Conservation (phyloP, 805 yeast species). For the Candida broadrunensis region DNA sequence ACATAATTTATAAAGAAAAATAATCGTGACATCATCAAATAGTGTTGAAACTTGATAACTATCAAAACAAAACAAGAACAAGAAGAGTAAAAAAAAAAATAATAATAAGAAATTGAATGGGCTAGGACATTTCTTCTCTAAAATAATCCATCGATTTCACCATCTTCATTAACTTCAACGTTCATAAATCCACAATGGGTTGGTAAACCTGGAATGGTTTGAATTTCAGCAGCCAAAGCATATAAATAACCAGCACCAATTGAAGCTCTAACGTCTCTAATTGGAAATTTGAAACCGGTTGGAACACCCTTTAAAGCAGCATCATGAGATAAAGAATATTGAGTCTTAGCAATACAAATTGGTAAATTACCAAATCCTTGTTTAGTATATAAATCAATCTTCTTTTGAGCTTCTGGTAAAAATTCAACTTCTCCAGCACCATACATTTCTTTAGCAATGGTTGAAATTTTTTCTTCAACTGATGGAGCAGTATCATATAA, state of each 20-base stretch:
- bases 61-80: not conserved
- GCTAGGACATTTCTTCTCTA: slow-evolving; percentile 15
- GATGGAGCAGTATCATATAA: slow-evolving; percentile 59
- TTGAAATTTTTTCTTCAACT: slow-evolving; percentile 63
- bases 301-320: slow-evolving; percentile 83
- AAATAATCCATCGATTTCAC: slow-evolving; percentile 80
- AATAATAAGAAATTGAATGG: too few relatives aligned
- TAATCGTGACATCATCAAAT: slow-evolving; percentile 14
- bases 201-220: slow-evolving; percentile 83
- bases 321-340: slow-evolving; percentile 80
- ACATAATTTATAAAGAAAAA: not conserved
- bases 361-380: slow-evolving; percentile 81
- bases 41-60: slow-evolving; percentile 14
- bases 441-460: slow-evolving; percentile 74
- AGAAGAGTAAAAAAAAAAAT: slow-evolving; percentile 5
- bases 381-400: slow-evolving; percentile 61
- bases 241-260: slow-evolving; percentile 84
- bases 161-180: slow-evolving; percentile 75
- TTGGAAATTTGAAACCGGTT: slow-evolving; percentile 73
- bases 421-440: slow-evolving; percentile 74
- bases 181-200: slow-evolving; percentile 86
- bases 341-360: slow-evolving; percentile 83
- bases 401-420: slow-evolving; percentile 64
- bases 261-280: slow-evolving; percentile 74
- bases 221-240: slow-evolving; percentile 83